These are phyloP conservation scores for Rosa multiflora DNA, from an alignment of 306 rosid genomes.

Conservation along the genomic window DNA sequence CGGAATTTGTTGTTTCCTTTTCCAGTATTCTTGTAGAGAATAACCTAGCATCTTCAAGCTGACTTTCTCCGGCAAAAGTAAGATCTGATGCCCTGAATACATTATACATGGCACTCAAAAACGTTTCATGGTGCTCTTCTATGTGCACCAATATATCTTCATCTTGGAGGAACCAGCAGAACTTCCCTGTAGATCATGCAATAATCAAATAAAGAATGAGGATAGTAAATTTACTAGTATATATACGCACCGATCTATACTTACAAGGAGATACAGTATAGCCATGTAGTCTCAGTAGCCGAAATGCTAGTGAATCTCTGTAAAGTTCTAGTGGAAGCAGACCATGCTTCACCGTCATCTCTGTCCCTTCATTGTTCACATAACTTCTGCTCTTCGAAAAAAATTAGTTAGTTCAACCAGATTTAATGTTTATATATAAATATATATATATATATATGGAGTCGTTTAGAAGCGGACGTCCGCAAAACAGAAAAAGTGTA, in stretches of 20 bases:
- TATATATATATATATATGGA: too few species aligned
- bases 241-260: neutral
- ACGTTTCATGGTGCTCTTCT: constrained; percentile 2
- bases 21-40: constrained; percentile 17
- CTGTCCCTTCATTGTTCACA: neutral
- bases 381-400: neutral
- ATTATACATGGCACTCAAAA: constrained; percentile 6
- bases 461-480: too few species aligned
- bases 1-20: neutral
- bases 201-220: neutral
- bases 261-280: constrained; percentile 17
- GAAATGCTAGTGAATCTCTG: constrained; percentile 19
- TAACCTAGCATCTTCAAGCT: constrained; percentile 10
- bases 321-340: neutral
- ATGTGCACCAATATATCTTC: neutral
- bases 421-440: neutral
- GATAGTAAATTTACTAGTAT: neutral
- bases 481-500: too few species aligned
- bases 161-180: constrained; percentile 18
- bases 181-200: constrained; percentile 12
- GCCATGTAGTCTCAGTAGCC: constrained; percentile 14
- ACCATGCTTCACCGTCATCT: neutral
- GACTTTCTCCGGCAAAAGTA: neutral
- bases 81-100: constrained; percentile 22
- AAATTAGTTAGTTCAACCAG: neutral